Evolutionary conservation across 2,329 filamentous ascomycete genomes (phyloP).

Genomic region (Cercospora beticola): DNA sequence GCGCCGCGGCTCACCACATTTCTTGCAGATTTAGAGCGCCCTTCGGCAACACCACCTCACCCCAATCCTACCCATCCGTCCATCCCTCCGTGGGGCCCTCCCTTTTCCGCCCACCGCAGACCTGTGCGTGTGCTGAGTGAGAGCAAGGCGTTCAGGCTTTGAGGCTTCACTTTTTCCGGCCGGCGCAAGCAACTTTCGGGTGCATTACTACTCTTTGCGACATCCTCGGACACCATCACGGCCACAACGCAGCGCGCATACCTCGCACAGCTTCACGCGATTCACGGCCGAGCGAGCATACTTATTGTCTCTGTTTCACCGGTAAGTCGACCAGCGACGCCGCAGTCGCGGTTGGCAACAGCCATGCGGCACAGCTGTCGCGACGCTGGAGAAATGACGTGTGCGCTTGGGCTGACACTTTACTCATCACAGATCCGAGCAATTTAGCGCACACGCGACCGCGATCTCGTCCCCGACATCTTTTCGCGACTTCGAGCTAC

Average conservation of each 20-base stretch:
- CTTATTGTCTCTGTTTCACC: conserved; percentile 31
- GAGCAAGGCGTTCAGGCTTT: conserved; percentile 14
- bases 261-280: conserved; percentile 19
- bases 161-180: conserved; percentile 11
- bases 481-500: conserved; percentile 15
- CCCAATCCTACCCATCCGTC: background rate
- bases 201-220: conserved; percentile 1
- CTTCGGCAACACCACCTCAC: conserved; percentile 14
- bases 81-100: conserved; percentile 1
- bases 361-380: background rate
- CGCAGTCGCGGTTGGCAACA: conserved; percentile 4
- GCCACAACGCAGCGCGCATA: background rate
- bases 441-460: conserved; percentile 28
- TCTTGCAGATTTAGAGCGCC: conserved; percentile 25
- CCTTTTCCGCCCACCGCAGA: background rate
- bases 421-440: conserved; percentile 17
- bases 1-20: conserved; percentile 24
- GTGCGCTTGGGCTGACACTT: conserved; percentile 16
- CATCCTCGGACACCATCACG: background rate
- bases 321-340: conserved; percentile 24
- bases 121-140: conserved; percentile 11
- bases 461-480: conserved; percentile 23
- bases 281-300: conserved; percentile 37
- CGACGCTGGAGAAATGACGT: background rate
- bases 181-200: conserved; percentile 21